These are phyloP conservation scores for Allium cepa DNA, from an alignment of 106 monocot genomes.

Conservation along the genomic window DNA sequence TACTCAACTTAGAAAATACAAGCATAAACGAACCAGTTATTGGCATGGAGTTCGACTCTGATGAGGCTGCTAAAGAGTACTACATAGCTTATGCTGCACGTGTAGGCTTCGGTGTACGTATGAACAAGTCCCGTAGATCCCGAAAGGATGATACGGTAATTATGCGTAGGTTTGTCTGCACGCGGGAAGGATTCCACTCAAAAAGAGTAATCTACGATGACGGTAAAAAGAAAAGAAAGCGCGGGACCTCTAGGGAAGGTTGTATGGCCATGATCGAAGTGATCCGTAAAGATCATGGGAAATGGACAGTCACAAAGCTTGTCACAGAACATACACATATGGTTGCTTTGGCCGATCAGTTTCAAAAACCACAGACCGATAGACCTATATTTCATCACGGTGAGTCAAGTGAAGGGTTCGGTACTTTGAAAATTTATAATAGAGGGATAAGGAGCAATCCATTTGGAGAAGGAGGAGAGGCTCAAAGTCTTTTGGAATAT, in stretches of 20 bases:
- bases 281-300: conserved; percentile 66
- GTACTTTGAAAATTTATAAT: conserved; percentile 44
- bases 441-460: conserved; percentile 70
- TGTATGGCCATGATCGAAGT: conserved; percentile 98
- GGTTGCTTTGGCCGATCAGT: conserved; percentile 38
- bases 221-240: conserved; percentile 85
- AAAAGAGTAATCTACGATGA: conserved; percentile 81
- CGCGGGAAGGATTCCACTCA: conserved; percentile 77
- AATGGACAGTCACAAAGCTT: conserved; percentile 83
- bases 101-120: conserved; percentile 74
- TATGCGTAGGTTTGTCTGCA: conserved; percentile 90
- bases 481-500: conserved; percentile 59
- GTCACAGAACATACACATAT: conserved; percentile 72
- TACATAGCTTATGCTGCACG: conserved; percentile 68
- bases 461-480: conserved; percentile 80
- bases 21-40: conserved; percentile 42
- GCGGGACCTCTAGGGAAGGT: conserved; percentile 71
- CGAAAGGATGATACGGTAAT: conserved; percentile 83
- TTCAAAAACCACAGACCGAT: conserved; percentile 17
- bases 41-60: conserved; percentile 88
- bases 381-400: conserved; percentile 20
- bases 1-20: conserved; percentile 27
- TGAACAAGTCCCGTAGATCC: conserved; percentile 80
- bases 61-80: conserved; percentile 76
- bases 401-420: conserved; percentile 33